These are phyloP conservation scores for Pseudonectria foliicola DNA, from an alignment of 2,329 filamentous ascomycete genomes.

Conservation along the genomic window DNA sequence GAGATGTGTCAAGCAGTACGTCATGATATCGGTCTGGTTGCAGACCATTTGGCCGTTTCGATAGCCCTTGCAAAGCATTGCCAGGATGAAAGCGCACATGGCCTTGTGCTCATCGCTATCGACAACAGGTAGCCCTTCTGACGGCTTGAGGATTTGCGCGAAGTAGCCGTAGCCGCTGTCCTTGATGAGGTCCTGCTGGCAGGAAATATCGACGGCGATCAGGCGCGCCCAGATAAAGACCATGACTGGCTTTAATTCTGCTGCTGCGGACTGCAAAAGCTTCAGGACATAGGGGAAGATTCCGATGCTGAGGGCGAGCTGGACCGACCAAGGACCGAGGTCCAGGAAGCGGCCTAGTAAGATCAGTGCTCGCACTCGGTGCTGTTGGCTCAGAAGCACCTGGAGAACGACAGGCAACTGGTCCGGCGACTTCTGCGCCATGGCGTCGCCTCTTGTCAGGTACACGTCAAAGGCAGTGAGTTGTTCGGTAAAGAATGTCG, in stretches of 20 bases:
- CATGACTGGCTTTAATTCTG: constrained; percentile 96
- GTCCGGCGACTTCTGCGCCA: constrained; percentile 80
- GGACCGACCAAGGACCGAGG: constrained; percentile 96
- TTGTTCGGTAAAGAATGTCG: constrained; percentile 94
- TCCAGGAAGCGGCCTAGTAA: constrained; percentile 90
- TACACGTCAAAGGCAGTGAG: constrained; percentile 97
- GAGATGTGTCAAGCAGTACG: constrained; percentile 77
- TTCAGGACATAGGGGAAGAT: constrained; percentile 99
- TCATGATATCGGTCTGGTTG: constrained; percentile 83
- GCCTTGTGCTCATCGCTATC: constrained; percentile 93
- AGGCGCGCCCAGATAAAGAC: constrained; percentile 98
- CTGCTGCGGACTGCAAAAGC: constrained; percentile 85
- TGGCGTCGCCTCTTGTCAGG: constrained; percentile 69
- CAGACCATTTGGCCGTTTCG: constrained; percentile 87
- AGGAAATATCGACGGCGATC: constrained; percentile 87
- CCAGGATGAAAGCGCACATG: constrained; percentile 97
- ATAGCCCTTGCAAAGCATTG: constrained; percentile 95
- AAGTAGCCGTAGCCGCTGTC: constrained; percentile 98
- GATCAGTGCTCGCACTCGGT: constrained; percentile 83
- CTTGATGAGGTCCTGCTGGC: constrained; percentile 89
- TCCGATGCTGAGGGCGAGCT: constrained; percentile 91
- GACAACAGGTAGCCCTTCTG: constrained; percentile 73
- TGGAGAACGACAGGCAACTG: constrained; percentile 95
- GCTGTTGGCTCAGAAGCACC: constrained; percentile 90
- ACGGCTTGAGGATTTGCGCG: constrained; percentile 81